These are phyloP conservation scores for Excoecaria agallocha DNA, from an alignment of 345 rosid species.

Conservation along the genomic window DNA sequence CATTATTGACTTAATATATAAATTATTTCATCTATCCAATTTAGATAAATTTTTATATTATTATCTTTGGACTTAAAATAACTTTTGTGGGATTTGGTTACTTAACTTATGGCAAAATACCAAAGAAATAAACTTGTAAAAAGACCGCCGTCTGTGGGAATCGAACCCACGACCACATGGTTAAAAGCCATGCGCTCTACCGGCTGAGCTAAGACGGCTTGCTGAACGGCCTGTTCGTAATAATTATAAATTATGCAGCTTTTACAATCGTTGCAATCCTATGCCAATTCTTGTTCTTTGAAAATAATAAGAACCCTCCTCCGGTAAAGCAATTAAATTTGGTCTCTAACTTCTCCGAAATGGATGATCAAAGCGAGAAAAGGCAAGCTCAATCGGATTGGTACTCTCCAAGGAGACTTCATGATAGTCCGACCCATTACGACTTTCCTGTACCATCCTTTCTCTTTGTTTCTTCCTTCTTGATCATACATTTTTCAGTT, in stretches of 20 bases:
- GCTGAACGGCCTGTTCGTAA: too few species aligned
- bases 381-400: conserved; percentile 34
- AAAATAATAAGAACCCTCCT: neutral
- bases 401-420: conserved; percentile 49
- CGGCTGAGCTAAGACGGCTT: conserved; percentile 71
- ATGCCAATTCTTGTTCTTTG: neutral
- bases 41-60: too few species aligned
- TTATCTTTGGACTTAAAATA: neutral
- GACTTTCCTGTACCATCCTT: conserved; percentile 33
- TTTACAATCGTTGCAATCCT: too few species aligned
- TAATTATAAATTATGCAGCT: too few species aligned
- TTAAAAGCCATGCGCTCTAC: conserved; percentile 80
- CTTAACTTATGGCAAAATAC: neutral
- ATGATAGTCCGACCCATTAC: conserved; percentile 27
- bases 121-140: neutral
- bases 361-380: conserved; percentile 34
- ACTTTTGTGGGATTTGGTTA: neutral
- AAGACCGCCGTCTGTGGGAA: conserved; percentile 72
- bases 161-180: conserved; percentile 83
- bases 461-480: neutral
- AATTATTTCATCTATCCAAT: too few species aligned
- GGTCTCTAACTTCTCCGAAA: conserved; percentile 4
- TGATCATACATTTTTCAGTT: neutral
- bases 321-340: neutral
- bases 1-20: too few species aligned